Conservation (phyloP, 495 filamentous ascomycete species). For the Oidiodendron maius region DNA sequence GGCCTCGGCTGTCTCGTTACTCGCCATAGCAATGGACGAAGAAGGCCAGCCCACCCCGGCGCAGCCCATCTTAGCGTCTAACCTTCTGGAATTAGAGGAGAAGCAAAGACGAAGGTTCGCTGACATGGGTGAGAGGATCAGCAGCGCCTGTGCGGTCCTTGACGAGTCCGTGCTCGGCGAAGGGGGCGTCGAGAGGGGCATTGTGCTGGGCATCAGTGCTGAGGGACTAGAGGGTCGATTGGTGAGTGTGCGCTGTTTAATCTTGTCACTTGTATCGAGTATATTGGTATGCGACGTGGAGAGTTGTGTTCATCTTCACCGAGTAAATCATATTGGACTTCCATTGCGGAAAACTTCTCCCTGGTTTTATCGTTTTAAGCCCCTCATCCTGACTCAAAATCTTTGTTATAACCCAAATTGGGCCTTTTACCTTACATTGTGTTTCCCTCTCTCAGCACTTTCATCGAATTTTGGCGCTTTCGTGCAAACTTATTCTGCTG, state of each 20-base stretch:
- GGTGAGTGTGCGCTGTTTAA: conserved; percentile 23
- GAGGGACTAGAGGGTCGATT: conserved; percentile 37
- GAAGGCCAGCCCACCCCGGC: conserved; percentile 8
- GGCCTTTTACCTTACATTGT: background rate
- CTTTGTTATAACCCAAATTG: background rate
- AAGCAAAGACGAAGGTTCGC: conserved; percentile 15
- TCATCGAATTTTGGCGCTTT: background rate
- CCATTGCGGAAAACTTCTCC: no score
- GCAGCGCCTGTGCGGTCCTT: conserved; percentile 35
- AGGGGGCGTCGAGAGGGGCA: conserved; percentile 36
- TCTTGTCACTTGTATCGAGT: no score
- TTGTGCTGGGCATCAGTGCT: conserved; percentile 42
- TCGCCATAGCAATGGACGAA: conserved; percentile 8
- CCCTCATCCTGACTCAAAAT: background rate
- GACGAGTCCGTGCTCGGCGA: conserved; percentile 36
- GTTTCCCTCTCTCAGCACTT: background rate
- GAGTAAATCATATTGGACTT: no score
- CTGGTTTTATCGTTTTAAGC: no score
- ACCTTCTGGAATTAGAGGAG: conserved; percentile 14
- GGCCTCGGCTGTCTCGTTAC: no score
- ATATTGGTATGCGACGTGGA: no score
- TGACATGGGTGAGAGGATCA: conserved; percentile 5
- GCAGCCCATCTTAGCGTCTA: conserved; percentile 13
- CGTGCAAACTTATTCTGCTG: background rate
- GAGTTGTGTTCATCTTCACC: no score